Conservation (phyloP, 352 stramenopile genomes). For the Globisporangium alternatum region DNA sequence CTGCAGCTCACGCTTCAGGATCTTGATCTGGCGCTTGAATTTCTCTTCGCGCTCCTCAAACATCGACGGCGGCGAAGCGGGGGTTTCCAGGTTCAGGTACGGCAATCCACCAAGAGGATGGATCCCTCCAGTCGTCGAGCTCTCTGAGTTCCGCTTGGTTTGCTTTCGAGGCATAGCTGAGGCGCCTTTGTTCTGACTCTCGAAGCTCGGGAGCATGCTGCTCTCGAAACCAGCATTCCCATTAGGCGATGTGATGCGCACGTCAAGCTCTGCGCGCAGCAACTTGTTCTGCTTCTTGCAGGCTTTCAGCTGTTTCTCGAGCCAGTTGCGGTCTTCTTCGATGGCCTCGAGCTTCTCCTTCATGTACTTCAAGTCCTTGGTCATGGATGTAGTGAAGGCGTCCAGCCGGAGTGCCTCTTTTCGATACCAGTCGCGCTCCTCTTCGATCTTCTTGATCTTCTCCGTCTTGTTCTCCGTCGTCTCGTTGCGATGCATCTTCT, state of each 20-base stretch:
- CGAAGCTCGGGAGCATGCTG: slow-evolving; percentile 36
- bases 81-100: slow-evolving; percentile 31
- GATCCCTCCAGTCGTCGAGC: background rate
- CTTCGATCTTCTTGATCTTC: slow-evolving; percentile 92
- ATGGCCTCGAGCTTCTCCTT: slow-evolving; percentile 90
- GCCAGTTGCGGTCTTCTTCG: slow-evolving; percentile 90
- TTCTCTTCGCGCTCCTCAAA: slow-evolving; percentile 68
- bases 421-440: slow-evolving; percentile 93
- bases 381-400: slow-evolving; percentile 89
- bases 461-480: slow-evolving; percentile 83
- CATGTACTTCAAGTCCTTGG: slow-evolving; percentile 92
- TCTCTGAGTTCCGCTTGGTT: slow-evolving; percentile 15
- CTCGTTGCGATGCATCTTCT: slow-evolving; percentile 89
- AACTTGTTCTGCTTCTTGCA: slow-evolving; percentile 95
- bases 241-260: slow-evolving; percentile 35
- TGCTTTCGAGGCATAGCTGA: slow-evolving; percentile 15
- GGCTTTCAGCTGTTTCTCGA: slow-evolving; percentile 91
- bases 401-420: slow-evolving; percentile 90
- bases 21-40: slow-evolving; percentile 60
- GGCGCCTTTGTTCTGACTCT: slow-evolving; percentile 23
- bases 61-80: slow-evolving; percentile 16
- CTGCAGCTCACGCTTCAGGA: slow-evolving; percentile 65
- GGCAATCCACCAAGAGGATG: slow-evolving; percentile 22
- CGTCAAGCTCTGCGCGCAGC: slow-evolving; percentile 74
- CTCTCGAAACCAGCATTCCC: slow-evolving; percentile 27